Percentiles rank a stretch among this genome's conserved stretches.
phyloP scores from a whole-genome alignment of 805 yeast genomes.

The Spencermartinsiella europaea region DNA sequence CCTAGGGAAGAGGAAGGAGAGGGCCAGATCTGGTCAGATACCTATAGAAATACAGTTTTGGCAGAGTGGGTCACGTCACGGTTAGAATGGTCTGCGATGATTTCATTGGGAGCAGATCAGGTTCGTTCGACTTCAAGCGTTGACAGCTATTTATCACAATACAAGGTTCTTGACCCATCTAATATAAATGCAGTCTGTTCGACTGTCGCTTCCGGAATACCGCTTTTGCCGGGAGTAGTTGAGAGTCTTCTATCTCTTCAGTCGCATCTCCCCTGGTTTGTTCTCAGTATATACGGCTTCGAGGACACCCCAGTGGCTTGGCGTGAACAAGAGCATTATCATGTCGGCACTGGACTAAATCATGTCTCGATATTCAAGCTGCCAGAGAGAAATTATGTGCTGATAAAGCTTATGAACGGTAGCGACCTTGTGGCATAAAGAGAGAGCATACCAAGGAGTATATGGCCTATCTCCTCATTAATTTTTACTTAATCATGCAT shows the following conservation, averaged over 20 bases:
- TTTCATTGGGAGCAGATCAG: constrained; percentile 15
- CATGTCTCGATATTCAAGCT: constrained; percentile 14
- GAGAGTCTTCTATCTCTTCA: neutral
- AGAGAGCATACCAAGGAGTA: too few relatives aligned
- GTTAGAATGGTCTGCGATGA: constrained; percentile 23
- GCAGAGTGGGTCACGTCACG: constrained; percentile 18
- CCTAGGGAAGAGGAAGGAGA: neutral
- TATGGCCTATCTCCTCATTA: neutral
- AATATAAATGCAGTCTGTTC: neutral
- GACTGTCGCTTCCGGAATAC: constrained; percentile 1
- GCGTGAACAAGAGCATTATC: constrained; percentile 20
- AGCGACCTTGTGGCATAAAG: constrained; percentile 6
- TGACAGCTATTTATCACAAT: constrained; percentile 17
- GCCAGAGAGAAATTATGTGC: neutral
- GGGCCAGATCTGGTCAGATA: neutral
- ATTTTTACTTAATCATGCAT: neutral
- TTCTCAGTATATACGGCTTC: constrained; percentile 17
- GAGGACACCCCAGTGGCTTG: constrained; percentile 24
- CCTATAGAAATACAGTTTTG: constrained; percentile 5
- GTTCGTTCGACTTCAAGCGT: constrained; percentile 8
- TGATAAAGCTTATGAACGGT: constrained; percentile 8
- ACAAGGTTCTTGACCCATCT: constrained; percentile 13
- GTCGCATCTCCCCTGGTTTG: constrained; percentile 10
- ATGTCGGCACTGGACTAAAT: constrained; percentile 21
- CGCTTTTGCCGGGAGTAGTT: neutral